Conservation (phyloP, 306 rosid species). For the Prinsepia uniflora region DNA sequence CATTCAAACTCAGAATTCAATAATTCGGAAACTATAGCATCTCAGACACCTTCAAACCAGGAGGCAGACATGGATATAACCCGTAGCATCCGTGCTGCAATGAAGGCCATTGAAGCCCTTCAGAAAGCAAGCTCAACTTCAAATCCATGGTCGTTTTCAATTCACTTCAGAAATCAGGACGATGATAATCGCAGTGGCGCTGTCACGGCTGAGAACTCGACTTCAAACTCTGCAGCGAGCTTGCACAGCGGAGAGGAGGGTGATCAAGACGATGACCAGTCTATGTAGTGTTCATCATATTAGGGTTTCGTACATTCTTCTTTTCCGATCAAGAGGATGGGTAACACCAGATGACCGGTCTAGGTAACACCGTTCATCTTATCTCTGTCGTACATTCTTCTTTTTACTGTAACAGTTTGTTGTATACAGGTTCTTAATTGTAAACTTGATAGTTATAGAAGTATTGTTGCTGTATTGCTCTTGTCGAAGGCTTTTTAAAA, state of each 20-base stretch:
- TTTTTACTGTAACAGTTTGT: constrained; percentile 28
- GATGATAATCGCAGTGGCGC: constrained; percentile 64
- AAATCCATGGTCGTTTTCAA: constrained; percentile 78
- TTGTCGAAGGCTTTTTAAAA: background rate
- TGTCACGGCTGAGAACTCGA: constrained; percentile 78
- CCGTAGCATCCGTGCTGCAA: constrained; percentile 88
- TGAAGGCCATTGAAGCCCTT: constrained; percentile 75
- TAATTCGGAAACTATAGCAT: constrained; percentile 16
- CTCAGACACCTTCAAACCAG: constrained; percentile 48
- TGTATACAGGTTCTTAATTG: background rate
- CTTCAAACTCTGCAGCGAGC: constrained; percentile 54
- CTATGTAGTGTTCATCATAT: constrained; percentile 24
- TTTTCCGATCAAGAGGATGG: constrained; percentile 32
- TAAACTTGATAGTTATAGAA: background rate
- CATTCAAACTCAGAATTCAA: constrained; percentile 26
- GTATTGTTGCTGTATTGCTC: background rate
- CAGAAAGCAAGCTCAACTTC: constrained; percentile 81
- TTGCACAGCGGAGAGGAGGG: constrained; percentile 35
- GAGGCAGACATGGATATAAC: constrained; percentile 57
- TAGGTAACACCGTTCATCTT: constrained; percentile 19
- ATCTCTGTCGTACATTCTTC: constrained; percentile 16
- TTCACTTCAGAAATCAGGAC: constrained; percentile 54
- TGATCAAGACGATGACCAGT: constrained; percentile 36
- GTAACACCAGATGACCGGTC: constrained; percentile 3
- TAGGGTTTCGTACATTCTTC: constrained; percentile 18